Evolutionary conservation across 1,284 basidiomycete species (phyloP), one percentile per base, ranked within the genome.

Genomic region (Ustilago vetiveriae): DNA sequence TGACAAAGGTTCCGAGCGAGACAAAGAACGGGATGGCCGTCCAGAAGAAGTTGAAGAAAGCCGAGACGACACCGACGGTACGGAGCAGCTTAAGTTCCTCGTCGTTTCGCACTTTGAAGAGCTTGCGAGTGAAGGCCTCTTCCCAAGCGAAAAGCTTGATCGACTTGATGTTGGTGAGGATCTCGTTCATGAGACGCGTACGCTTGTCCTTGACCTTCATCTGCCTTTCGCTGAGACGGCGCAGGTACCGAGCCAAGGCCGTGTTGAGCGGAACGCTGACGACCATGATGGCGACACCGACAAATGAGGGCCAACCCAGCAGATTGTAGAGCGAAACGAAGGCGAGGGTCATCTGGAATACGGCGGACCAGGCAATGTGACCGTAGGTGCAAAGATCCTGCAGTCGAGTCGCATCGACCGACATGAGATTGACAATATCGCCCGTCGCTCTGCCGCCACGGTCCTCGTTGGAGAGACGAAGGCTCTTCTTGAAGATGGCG

Each of bases 341-440:
- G 80, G 79, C 79, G 13, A 80, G 44, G 73, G 52, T 83, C 53
- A 80, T 78, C 52, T 80, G 76, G 54, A 79, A 64, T 0, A 90
- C 90, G 1, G 89, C 87, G 0, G 90, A 85, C 88, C 91, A 92
- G 13, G 87, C 84, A 85, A 92, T 88, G 66, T 84, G 84, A 54
- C 92, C 90, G 84, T 90, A 94, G 5, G 90, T 90, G 51, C 88
- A 87, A 68, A 89, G 90, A 76, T 94, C 96, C 80, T 96, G 93
- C 76, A 97, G 91, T 26, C 94, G 87, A 5, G 89, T 90, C 16
- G 92, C 88, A 82, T 97, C 94, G 0, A 93, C 94, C 4, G 91
- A 93, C 72, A 97, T 94, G 83, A 94, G 92, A 76, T 93, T 95
- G 60, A 95, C 89, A 38, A 94, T 86, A 76, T 90, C 90, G 32